These are phyloP conservation scores for Elsinoe australis DNA, from an alignment of 2,329 filamentous ascomycete species.

Conservation along the genomic window DNA sequence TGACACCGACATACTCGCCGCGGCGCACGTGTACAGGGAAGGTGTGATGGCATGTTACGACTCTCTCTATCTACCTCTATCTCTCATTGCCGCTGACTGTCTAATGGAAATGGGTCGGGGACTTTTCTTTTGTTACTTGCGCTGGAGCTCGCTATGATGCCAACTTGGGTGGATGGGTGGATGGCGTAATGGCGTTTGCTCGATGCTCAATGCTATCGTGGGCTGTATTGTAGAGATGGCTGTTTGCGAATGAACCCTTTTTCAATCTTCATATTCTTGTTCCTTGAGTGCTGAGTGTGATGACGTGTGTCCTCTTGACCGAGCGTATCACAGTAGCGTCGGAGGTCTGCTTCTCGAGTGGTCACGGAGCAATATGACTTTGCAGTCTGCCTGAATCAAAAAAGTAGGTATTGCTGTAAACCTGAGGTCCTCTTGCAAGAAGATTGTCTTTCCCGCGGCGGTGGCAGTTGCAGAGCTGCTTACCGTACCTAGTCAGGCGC, in stretches of 20 bases:
- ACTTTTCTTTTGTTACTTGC: background rate
- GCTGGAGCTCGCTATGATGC: background rate
- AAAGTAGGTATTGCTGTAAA: too few relatives aligned
- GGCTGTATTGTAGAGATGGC: conserved; percentile 14
- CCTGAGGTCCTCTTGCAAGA: too few relatives aligned
- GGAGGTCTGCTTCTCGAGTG: too few relatives aligned
- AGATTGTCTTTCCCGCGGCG: too few relatives aligned
- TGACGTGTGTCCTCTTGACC: background rate
- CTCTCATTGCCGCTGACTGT: background rate
- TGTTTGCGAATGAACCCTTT: conserved; percentile 3
- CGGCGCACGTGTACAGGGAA: background rate
- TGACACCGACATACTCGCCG: background rate
- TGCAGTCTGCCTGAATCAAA: too few relatives aligned
- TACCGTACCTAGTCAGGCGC: too few relatives aligned
- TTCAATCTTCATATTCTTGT: background rate
- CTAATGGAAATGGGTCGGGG: conserved; percentile 2
- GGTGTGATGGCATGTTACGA: conserved; percentile 15
- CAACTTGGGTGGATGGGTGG: conserved; percentile 10
- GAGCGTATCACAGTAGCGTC: too few relatives aligned
- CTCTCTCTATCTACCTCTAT: conserved; percentile 13
- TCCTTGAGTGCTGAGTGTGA: too few relatives aligned
- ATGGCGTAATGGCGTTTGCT: conserved; percentile 12
- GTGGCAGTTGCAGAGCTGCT: too few relatives aligned
- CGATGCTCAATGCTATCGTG: background rate
- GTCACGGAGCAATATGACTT: too few relatives aligned